Evolutionary conservation across 768 basidiomycete genomes (phyloP).

Genomic region (Hirschioporus abietinus): DNA sequence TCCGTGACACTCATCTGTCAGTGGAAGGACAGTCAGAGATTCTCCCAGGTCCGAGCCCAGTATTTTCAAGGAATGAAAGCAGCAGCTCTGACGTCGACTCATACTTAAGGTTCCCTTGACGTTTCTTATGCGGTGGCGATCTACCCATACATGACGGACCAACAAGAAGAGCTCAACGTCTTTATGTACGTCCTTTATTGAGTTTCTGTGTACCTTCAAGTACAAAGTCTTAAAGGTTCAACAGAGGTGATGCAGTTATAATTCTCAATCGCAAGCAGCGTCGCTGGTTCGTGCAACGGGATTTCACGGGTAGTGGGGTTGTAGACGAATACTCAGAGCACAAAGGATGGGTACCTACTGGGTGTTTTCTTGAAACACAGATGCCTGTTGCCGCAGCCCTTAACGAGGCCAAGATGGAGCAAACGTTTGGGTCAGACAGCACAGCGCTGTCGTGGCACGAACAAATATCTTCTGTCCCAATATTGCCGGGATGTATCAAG

Average conservation of each 20-base stretch:
- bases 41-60: background rate
- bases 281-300: constrained; percentile 98
- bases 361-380: constrained; percentile 90
- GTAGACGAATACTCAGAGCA: constrained; percentile 72
- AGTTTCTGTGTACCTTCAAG: no score
- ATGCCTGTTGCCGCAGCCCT: constrained; percentile 87
- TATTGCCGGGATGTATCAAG: constrained; percentile 85
- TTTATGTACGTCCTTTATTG: constrained; percentile 82
- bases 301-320: constrained; percentile 77
- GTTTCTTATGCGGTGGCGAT: constrained; percentile 96
- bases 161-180: constrained; percentile 98
- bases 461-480: constrained; percentile 55
- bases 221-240: background rate
- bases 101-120: constrained; percentile 22
- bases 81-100: background rate
- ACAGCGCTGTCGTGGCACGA: constrained; percentile 24
- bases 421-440: constrained; percentile 32
- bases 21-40: background rate
- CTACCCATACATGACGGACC: constrained; percentile 97
- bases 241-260: constrained; percentile 87
- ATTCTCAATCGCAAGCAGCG: constrained; percentile 90
- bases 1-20: background rate
- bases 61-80: background rate
- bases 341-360: constrained; percentile 97
- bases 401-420: constrained; percentile 72